Percentiles rank a stretch among this genome's conserved stretches.
phyloP scores from a whole-genome alignment of 148 eudicot species.

The Chenopodium quinoa region DNA sequence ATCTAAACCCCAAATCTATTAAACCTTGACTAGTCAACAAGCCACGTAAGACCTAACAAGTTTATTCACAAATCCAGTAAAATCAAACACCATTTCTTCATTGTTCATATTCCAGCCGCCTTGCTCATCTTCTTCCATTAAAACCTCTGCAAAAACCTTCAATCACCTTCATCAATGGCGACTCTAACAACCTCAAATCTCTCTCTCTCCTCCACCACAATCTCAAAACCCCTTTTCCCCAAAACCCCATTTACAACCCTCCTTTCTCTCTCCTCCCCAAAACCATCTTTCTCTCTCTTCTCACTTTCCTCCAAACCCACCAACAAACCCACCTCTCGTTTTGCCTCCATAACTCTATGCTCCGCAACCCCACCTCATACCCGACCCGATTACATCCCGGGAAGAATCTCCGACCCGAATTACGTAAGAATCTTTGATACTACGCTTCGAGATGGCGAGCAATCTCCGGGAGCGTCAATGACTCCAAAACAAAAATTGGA shows the following conservation, averaged over 20 bases:
- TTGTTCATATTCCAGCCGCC: neutral
- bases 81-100: no score
- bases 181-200: neutral
- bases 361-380: neutral
- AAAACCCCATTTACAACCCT: neutral
- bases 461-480: conserved; percentile 95
- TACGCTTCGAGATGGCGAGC: conserved; percentile 93
- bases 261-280: neutral
- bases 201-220: neutral
- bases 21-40: no score
- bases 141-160: neutral
- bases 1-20: no score
- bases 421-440: conserved; percentile 89
- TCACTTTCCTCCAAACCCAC: neutral
- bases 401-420: conserved; percentile 61
- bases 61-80: no score
- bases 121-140: neutral
- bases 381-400: conserved; percentile 30
- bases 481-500: conserved; percentile 79
- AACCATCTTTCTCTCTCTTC: neutral
- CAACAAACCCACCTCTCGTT: neutral
- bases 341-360: neutral
- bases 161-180: neutral
- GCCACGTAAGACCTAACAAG: no score
- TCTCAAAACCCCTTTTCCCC: neutral